phyloP scores from a whole-genome alignment of 2,329 filamentous ascomycete species.

The Paecilomyces sp. region DNA sequence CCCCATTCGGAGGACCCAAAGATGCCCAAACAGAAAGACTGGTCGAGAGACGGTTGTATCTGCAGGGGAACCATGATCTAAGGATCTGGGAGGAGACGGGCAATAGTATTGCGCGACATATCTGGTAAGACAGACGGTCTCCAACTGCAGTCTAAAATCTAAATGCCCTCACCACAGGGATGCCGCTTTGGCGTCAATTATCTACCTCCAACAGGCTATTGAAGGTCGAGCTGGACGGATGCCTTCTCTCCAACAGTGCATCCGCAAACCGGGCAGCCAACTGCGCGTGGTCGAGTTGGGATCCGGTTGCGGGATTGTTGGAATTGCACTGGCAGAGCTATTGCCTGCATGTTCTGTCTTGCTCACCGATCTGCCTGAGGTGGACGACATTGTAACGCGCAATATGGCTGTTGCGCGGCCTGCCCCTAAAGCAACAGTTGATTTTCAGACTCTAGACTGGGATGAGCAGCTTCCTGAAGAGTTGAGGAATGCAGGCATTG shows the following conservation, averaged over 20 bases:
- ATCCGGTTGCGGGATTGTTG: conserved; percentile 62
- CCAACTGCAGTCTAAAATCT: conserved; percentile 2
- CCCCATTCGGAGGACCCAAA: conserved; percentile 32
- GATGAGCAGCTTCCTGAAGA: conserved; percentile 43
- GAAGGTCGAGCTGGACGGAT: conserved; percentile 16
- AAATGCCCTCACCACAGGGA: conserved; percentile 37
- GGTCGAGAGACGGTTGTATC: conserved; percentile 49
- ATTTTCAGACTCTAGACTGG: conserved; percentile 57
- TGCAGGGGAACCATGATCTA: conserved; percentile 34
- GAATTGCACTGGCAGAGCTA: conserved; percentile 54
- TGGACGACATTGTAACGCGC: conserved; percentile 50
- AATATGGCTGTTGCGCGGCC: conserved; percentile 46
- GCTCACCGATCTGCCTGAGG: conserved; percentile 61
- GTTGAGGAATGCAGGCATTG: conserved; percentile 34
- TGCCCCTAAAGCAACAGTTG: conserved; percentile 35
- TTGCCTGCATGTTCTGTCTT: conserved; percentile 46
- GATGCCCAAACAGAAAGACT: conserved; percentile 42
- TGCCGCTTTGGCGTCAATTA: conserved; percentile 52
- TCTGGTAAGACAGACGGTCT: conserved; percentile 47
- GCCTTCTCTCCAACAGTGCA: conserved; percentile 23
- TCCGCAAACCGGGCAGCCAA: conserved; percentile 19
- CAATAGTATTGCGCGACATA: conserved; percentile 64
- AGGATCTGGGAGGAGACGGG: conserved; percentile 63
- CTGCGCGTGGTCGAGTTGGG: conserved; percentile 58
- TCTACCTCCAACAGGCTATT: conserved; percentile 43